Evolutionary conservation across 495 filamentous ascomycete genomes (phyloP).

Genomic region (Neurospora sp.): DNA sequence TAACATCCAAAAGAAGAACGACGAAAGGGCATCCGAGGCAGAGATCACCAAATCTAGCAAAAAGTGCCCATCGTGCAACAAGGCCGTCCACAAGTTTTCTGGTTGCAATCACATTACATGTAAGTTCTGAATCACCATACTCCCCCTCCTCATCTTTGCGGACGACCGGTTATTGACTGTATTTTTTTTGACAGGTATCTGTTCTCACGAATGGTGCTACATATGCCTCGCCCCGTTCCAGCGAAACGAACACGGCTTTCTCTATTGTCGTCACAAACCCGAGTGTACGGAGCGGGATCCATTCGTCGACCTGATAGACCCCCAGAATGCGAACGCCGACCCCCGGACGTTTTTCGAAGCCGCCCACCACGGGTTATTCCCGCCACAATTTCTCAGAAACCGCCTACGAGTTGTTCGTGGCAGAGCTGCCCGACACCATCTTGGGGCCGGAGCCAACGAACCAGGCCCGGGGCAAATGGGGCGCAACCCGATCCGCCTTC

Average conservation of each 20-base stretch:
- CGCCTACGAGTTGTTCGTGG: neutral
- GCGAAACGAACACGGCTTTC: conserved; percentile 16
- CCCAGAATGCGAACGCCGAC: neutral
- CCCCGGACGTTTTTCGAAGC: neutral
- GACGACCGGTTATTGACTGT: neutral
- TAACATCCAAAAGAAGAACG: conserved; percentile 19
- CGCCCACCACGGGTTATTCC: neutral
- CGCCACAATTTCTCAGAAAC: neutral
- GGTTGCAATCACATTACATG: conserved; percentile 44
- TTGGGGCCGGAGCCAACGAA: neutral
- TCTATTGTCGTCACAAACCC: conserved; percentile 23
- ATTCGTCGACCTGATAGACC: conserved; percentile 11
- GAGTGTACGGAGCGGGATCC: conserved; percentile 21
- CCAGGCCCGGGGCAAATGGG: neutral
- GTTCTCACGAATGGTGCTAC: conserved; percentile 39
- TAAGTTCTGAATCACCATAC: conserved; percentile 13
- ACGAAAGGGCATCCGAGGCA: conserved; percentile 30
- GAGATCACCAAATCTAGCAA: conserved; percentile 26
- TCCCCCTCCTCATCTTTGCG: neutral
- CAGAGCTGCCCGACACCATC: neutral
- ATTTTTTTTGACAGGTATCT: conserved; percentile 19
- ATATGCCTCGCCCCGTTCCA: conserved; percentile 28
- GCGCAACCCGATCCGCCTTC: neutral
- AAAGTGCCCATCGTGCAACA: conserved; percentile 37
- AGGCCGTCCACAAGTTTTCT: conserved; percentile 28